Evolutionary conservation across 306 rosid genomes (phyloP).

Genomic region (Vigna hirtella): DNA sequence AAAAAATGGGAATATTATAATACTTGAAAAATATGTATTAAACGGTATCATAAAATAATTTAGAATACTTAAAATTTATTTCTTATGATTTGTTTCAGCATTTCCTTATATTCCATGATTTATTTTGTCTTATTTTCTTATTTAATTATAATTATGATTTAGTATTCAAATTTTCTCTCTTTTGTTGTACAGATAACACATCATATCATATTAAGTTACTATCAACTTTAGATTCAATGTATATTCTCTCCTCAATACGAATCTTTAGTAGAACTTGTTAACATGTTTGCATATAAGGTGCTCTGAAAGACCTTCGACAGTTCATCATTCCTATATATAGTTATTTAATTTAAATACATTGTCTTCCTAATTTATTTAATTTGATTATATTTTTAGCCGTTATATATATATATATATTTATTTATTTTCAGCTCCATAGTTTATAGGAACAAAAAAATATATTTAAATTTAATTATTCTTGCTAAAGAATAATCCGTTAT

Average conservation of each 20-base stretch:
- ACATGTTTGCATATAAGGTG: constrained; percentile 9
- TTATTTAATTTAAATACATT: not conserved
- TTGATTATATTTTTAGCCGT: not conserved
- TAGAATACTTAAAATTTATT: not conserved
- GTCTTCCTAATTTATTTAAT: not conserved
- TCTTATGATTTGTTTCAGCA: too few relatives aligned
- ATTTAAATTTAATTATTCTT: not conserved
- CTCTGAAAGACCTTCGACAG: not conserved
- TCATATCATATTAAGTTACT: not conserved
- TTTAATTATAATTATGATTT: not conserved
- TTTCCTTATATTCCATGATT: too few relatives aligned
- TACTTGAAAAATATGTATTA: not conserved
- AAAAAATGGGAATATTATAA: not conserved
- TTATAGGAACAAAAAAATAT: not conserved
- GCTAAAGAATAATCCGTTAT: not conserved
- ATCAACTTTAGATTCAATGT: not conserved
- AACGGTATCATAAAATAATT: not conserved
- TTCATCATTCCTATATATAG: not conserved
- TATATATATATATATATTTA: not conserved
- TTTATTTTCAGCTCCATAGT: not conserved
- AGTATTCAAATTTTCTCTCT: not conserved
- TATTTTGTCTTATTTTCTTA: not conserved
- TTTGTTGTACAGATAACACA: not conserved
- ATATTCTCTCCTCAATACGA: not conserved
- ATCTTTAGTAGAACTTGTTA: not conserved